Evolutionary conservation across 306 rosid genomes (phyloP).

Genomic region (Rosa multiflora): DNA sequence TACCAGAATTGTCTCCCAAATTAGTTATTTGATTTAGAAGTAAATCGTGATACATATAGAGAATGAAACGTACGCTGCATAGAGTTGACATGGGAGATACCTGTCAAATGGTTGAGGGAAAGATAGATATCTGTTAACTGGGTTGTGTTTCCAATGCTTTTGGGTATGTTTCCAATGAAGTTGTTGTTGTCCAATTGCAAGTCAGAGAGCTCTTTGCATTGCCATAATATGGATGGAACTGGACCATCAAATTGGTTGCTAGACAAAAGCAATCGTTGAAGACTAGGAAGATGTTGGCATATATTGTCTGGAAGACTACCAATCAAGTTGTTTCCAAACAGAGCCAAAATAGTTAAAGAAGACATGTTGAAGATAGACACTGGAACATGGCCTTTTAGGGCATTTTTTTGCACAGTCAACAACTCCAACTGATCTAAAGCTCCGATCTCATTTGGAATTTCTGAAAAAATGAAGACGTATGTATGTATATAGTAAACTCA

Average conservation of each 20-base stretch:
- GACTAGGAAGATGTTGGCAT: conserved; percentile 10
- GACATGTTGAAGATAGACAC: conserved; percentile 1
- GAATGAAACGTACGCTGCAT: no score
- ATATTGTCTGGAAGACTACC: conserved; percentile 14
- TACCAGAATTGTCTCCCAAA: no score
- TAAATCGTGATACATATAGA: no score
- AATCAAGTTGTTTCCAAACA: background rate
- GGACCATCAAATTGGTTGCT: background rate
- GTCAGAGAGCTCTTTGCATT: background rate
- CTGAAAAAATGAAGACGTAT: background rate
- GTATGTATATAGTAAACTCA: background rate
- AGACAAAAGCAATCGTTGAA: background rate
- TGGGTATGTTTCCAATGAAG: conserved; percentile 21
- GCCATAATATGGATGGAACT: conserved; percentile 18
- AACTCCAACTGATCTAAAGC: background rate
- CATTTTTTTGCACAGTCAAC: background rate
- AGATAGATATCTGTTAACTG: no score
- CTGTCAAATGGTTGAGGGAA: no score
- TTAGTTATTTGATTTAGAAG: no score
- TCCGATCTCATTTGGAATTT: conserved; percentile 11
- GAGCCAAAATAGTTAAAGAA: background rate
- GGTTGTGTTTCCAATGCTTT: conserved; percentile 7
- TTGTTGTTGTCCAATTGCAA: background rate
- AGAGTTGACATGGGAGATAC: no score
- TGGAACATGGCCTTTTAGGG: conserved; percentile 16